Evolutionary conservation across 768 basidiomycete species (phyloP).

Genomic region (Megacollybia marginata): DNA sequence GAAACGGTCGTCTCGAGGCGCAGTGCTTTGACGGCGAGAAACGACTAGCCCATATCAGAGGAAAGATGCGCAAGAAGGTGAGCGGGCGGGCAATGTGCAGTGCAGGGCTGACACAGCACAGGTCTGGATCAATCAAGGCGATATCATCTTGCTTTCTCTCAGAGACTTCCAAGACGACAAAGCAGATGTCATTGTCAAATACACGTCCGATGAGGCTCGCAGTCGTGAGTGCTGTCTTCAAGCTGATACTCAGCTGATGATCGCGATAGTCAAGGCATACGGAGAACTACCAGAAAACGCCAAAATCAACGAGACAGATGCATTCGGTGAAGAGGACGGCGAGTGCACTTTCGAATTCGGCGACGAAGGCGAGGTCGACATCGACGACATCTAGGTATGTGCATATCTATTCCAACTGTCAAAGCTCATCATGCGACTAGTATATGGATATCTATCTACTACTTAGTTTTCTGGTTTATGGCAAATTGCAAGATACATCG

Average conservation of each 20-base stretch:
- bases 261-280: constrained; percentile 78
- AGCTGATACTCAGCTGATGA: neutral
- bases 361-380: constrained; percentile 82
- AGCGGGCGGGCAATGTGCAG: constrained; percentile 20
- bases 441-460: too few species aligned
- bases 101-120: constrained; percentile 20
- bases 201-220: constrained; percentile 92
- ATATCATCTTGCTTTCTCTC: constrained; percentile 89
- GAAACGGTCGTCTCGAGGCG: constrained; percentile 94
- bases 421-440: too few species aligned
- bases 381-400: constrained; percentile 75
- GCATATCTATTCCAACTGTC: too few species aligned
- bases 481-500: constrained; percentile 71
- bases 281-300: constrained; percentile 95
- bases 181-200: constrained; percentile 99
- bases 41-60: constrained; percentile 93
- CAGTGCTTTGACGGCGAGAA: constrained; percentile 98
- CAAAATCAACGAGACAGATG: constrained; percentile 96
- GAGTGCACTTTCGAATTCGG: constrained; percentile 89
- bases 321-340: constrained; percentile 84
- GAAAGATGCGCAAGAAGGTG: constrained; percentile 99
- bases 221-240: constrained; percentile 41
- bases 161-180: constrained; percentile 99
- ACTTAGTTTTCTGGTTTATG: constrained; percentile 35
- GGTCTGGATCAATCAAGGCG: constrained; percentile 99